Evolutionary conservation across 495 filamentous ascomycete species (phyloP).

Genomic region (Tuber brumale): DNA sequence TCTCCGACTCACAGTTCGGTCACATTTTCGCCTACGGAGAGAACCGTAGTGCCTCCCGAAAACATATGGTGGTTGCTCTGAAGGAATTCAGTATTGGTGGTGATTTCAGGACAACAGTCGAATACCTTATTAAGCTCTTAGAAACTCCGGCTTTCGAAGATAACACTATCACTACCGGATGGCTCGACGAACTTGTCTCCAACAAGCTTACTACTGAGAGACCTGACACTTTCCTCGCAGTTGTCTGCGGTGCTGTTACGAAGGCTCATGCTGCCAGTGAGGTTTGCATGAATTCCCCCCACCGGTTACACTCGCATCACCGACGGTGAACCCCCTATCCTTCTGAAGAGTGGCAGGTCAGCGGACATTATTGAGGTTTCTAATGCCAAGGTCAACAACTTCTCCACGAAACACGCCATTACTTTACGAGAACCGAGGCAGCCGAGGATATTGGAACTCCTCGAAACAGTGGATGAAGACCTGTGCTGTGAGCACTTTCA

Average conservation of each 20-base stretch:
- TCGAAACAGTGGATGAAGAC: no score
- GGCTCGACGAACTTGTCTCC: constrained; percentile 95
- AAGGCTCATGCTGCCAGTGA: constrained; percentile 93
- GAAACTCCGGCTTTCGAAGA: constrained; percentile 97
- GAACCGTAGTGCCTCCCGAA: constrained; percentile 87
- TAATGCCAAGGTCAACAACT: no score
- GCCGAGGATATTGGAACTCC: no score
- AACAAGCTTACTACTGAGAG: constrained; percentile 98
- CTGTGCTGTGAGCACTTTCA: no score
- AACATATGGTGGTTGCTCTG: constrained; percentile 97
- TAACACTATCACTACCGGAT: constrained; percentile 98
- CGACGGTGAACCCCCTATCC: no score
- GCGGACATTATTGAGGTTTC: no score
- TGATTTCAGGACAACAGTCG: constrained; percentile 95
- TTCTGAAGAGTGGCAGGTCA: no score
- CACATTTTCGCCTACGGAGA: constrained; percentile 99
- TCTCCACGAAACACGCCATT: no score
- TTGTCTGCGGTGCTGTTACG: constrained; percentile 88
- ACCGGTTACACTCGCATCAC: no score
- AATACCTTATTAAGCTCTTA: constrained; percentile 96
- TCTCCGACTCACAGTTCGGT: constrained; percentile 97
- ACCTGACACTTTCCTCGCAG: constrained; percentile 81
- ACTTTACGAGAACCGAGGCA: no score
- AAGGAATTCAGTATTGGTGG: constrained; percentile 99
- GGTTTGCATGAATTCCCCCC: constrained; percentile 51